Evolutionary conservation across 192 early-diverging fungal genomes (phyloP), one percentile per base, ranked within the genome.

Genomic region (Powellomyces hirtus): DNA sequence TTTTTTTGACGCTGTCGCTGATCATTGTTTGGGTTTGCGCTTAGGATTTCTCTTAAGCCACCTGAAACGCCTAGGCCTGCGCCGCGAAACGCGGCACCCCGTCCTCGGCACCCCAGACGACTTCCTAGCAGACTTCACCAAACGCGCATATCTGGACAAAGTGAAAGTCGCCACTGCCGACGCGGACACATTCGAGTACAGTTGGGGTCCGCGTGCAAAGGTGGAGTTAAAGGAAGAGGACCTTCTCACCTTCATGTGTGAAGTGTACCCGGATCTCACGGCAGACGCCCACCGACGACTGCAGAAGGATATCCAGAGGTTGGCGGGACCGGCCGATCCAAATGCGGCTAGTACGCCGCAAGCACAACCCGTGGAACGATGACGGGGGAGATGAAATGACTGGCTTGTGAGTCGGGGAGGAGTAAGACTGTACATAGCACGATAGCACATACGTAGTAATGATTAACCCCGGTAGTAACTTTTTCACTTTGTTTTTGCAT

Each of bases 141-240:
- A 77, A 55, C 81, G 82, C 35, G 76, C 75, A 4, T 89, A 89
- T 58, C 44, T 89, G 20, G 70, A 78, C 45, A 65, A 62, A 46
- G 31, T 59, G 16, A 84, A 85, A 53, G 37, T 68, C 8, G 63
- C 70, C 34, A 40, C 10, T 4, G 31, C 14, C 4, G 73, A 74
- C 11, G 42, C 18, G 55, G 73, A 74, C 37, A 38, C 74, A 20
- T 69, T 68, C 26, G 78, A 84, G 45, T 82, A 83, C 58, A 64
- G 61, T 5, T 87, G 85, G 85, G 88, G 88, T 22, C 81, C 86
- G 42, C 61, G 86, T 33, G 79, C 87, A 33, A 89, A 81, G 55
- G 63, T 82, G 0, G 88, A 90, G 65, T 46, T 88, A 0, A 70
- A 78, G 30, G 79, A 84, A 51, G 60, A 75, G 42, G 81, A 81